These are phyloP conservation scores for Vaccinium darrowii DNA, from an alignment of 148 eudicot genomes.

Conservation along the genomic window DNA sequence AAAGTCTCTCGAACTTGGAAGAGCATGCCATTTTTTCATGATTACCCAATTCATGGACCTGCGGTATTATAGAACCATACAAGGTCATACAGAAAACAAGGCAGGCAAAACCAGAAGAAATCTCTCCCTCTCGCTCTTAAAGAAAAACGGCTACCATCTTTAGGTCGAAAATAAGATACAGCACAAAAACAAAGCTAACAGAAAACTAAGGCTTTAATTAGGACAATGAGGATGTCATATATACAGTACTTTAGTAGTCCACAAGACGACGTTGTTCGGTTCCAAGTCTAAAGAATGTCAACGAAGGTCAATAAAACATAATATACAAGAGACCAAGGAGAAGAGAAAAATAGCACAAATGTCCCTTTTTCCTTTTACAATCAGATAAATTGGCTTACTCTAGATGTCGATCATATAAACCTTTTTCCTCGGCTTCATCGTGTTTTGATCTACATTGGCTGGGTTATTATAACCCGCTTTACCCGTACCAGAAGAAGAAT, in stretches of 20 bases:
- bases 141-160: neutral
- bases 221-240: neutral
- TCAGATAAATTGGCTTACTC: neutral
- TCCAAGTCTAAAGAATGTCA: conserved; percentile 13
- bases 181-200: no score
- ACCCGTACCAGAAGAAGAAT: neutral
- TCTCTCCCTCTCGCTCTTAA: neutral
- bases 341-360: neutral
- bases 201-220: neutral
- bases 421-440: conserved; percentile 1
- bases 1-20: neutral
- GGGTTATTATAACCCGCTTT: neutral
- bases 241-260: neutral
- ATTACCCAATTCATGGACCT: neutral
- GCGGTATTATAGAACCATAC: neutral
- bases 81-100: neutral
- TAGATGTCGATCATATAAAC: neutral
- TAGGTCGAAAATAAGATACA: neutral
- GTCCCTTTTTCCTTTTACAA: neutral
- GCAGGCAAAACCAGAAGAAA: neutral
- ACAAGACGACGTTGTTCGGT: neutral
- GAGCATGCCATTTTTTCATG: neutral
- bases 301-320: neutral
- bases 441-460: conserved; percentile 11
- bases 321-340: neutral